These are phyloP conservation scores for Lablab purpureus DNA, from an alignment of 306 rosid species.

Conservation along the genomic window DNA sequence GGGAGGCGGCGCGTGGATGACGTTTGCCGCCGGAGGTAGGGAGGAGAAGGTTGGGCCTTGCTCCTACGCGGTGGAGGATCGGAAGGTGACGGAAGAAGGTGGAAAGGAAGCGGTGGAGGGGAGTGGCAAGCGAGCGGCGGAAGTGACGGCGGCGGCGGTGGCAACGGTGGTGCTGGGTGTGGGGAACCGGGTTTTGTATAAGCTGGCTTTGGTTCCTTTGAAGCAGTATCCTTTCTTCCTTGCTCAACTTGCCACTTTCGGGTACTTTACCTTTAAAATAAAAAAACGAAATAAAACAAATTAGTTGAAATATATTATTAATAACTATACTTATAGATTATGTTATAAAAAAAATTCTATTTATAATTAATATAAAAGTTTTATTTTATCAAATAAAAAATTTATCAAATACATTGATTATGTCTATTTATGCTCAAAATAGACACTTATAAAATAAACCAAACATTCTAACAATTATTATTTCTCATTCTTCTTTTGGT, in stretches of 20 bases:
- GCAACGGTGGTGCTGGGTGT: slow-evolving; percentile 82
- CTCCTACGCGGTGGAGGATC: slow-evolving; percentile 62
- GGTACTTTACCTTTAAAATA: slow-evolving; percentile 42
- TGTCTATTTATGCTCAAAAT: too few species aligned
- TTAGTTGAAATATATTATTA: too few species aligned
- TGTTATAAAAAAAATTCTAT: too few species aligned
- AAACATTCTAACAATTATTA: too few species aligned
- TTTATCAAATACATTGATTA: too few species aligned
- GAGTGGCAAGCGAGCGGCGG: slow-evolving; percentile 54
- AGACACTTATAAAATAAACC: too few species aligned
- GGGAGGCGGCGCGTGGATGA: slow-evolving; percentile 55
- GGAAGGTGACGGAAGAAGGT: slow-evolving; percentile 44
- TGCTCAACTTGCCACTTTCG: slow-evolving; percentile 94
- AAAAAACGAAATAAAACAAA: too few species aligned
- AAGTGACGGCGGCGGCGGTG: slow-evolving; percentile 67
- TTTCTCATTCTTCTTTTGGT: too few species aligned
- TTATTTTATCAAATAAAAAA: too few species aligned
- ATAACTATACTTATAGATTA: background rate
- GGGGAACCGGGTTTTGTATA: slow-evolving; percentile 83
- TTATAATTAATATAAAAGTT: too few species aligned
- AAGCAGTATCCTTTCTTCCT: slow-evolving; percentile 91
- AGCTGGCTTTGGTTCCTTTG: slow-evolving; percentile 90
- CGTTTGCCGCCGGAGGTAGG: slow-evolving; percentile 51
- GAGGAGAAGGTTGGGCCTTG: slow-evolving; percentile 50
- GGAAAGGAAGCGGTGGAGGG: slow-evolving; percentile 39